A percentile compares a stretch with the other conserved stretches of the same genome.
Conservation (phyloP, 257 asterid species). For the Solanum pinnatisectum region DNA sequence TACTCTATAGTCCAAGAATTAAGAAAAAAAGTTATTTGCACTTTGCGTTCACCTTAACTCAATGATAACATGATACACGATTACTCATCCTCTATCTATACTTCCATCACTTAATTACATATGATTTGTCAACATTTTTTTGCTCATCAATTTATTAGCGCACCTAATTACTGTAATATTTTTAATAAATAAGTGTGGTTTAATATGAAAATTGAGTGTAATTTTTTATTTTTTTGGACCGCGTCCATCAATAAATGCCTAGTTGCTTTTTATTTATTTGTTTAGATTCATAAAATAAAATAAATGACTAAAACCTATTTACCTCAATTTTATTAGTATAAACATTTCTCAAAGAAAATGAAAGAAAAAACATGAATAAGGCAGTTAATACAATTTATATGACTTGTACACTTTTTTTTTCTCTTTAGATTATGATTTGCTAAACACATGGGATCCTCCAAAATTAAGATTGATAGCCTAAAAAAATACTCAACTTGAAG, state of each 20-base stretch:
- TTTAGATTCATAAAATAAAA: no score
- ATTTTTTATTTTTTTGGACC: not conserved
- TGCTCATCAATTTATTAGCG: no score
- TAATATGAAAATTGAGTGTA: no score
- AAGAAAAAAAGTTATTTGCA: not conserved
- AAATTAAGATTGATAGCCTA: not conserved
- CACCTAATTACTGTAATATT: no score
- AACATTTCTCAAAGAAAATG: not conserved
- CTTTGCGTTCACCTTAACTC: not conserved
- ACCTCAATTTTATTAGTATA: not conserved
- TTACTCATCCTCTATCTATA: not conserved
- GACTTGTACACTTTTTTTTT: not conserved
- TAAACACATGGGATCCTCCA: not conserved
- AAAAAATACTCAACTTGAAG: not conserved
- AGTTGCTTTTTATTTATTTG: not conserved
- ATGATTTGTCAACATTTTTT: no score
- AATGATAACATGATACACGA: not conserved
- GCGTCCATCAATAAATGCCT: not conserved
- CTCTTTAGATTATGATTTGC: not conserved
- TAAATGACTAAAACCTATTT: not conserved
- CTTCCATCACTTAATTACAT: not conserved
- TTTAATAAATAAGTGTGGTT: no score
- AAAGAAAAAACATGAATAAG: not conserved
- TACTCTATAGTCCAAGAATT: not conserved
- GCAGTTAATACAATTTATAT: not conserved